Conservation (phyloP, 768 basidiomycete species). For the Rickenella mellea region DNA sequence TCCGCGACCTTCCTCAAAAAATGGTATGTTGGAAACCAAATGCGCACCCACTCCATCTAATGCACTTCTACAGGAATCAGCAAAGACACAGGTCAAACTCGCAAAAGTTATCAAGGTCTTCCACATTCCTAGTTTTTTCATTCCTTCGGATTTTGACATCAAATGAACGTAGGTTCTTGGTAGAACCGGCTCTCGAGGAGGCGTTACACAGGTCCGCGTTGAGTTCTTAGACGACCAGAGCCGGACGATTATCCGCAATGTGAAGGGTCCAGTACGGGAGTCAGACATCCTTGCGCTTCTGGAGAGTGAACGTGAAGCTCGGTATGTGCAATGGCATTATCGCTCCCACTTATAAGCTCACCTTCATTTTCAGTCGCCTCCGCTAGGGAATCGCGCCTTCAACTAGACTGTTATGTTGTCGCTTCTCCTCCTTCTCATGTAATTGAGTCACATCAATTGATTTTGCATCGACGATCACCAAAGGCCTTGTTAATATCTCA, state of each 20-base stretch:
- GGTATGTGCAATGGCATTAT: slow-evolving; percentile 47
- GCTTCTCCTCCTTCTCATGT: too few species aligned
- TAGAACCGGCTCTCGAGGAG: slow-evolving; percentile 96
- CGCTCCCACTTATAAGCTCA: slow-evolving; percentile 7
- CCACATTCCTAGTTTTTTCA: slow-evolving; percentile 4
- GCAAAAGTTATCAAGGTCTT: slow-evolving; percentile 93
- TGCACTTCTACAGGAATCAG: slow-evolving; percentile 52
- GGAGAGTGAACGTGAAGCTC: slow-evolving; percentile 98
- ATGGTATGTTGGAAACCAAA: slow-evolving; percentile 1
- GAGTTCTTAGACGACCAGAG: slow-evolving; percentile 98
- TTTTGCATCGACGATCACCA: too few species aligned
- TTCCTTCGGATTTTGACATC: slow-evolving; percentile 1
- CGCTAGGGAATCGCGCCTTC: not conserved
- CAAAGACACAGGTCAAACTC: slow-evolving; percentile 92
- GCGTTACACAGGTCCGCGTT: slow-evolving; percentile 98
- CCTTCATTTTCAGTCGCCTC: slow-evolving; percentile 5
- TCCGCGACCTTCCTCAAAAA: slow-evolving; percentile 16
- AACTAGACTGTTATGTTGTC: too few species aligned
- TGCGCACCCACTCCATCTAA: not conserved
- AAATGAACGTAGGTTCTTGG: slow-evolving; percentile 70
- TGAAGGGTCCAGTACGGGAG: slow-evolving; percentile 94
- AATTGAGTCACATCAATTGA: too few species aligned
- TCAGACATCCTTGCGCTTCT: slow-evolving; percentile 94
- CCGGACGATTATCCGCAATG: slow-evolving; percentile 96
- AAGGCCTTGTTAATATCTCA: too few species aligned